Percentiles rank a stretch among this genome's conserved stretches.
Conservation (phyloP, 1,284 basidiomycete genomes). For the Phellopilus nigrolimitatus region DNA sequence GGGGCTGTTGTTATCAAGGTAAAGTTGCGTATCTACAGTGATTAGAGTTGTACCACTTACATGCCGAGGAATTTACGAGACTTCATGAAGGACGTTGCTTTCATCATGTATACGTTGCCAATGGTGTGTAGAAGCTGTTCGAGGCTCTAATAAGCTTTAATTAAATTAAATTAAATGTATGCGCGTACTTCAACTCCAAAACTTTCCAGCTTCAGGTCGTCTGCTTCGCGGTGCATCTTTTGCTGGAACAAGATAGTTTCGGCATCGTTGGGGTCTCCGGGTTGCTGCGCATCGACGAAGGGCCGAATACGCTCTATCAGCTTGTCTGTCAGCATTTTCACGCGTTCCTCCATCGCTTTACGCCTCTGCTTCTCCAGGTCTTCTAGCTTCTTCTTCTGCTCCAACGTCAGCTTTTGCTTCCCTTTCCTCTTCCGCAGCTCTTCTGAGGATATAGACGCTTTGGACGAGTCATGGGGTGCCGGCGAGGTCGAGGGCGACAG, state of each 20-base stretch:
- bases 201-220: conserved; percentile 96
- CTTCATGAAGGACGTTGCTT: conserved; percentile 90
- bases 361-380: conserved; percentile 77
- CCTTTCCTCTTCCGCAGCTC: conserved; percentile 38
- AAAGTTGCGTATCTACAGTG: background rate
- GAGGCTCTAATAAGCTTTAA: conserved; percentile 19
- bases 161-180: background rate
- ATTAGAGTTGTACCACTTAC: conserved; percentile 38
- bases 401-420: conserved; percentile 66
- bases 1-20: conserved; percentile 45
- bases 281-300: conserved; percentile 84
- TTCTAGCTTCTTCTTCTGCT: conserved; percentile 80
- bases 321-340: conserved; percentile 70
- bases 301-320: conserved; percentile 81
- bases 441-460: conserved; percentile 23
- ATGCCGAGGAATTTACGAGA: conserved; percentile 87
- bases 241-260: conserved; percentile 79
- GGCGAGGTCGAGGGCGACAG: conserved; percentile 27
- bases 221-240: conserved; percentile 82
- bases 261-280: conserved; percentile 81
- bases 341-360: conserved; percentile 74
- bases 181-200: conserved; percentile 92
- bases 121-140: conserved; percentile 76
- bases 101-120: conserved; percentile 88
- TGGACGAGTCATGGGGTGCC: conserved; percentile 26